Conservation (phyloP, 768 basidiomycete genomes). For the Hygrophorus pudorinus region DNA sequence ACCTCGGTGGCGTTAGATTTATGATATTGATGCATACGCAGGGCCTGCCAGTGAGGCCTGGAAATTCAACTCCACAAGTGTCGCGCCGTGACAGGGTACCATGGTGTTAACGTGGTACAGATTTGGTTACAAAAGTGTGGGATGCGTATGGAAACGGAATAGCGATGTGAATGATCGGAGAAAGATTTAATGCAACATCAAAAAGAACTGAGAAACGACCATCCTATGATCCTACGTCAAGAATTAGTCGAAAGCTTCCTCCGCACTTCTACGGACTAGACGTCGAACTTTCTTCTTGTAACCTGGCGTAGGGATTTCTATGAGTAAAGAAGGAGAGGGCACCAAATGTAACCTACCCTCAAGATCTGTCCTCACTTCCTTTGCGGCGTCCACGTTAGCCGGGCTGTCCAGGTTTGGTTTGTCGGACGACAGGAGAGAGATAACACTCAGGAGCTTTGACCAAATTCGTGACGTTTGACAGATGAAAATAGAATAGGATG, state of each 20-base stretch:
- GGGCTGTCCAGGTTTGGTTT: conserved; percentile 88
- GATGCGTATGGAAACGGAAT: neutral
- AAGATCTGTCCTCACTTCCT: conserved; percentile 63
- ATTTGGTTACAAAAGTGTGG: neutral
- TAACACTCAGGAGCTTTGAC: conserved; percentile 83
- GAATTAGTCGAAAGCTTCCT: conserved; percentile 70
- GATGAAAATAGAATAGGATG: neutral
- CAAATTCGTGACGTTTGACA: conserved; percentile 7
- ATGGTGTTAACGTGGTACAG: no score
- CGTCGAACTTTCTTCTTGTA: conserved; percentile 97
- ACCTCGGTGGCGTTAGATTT: no score
- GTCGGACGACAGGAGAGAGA: conserved; percentile 89
- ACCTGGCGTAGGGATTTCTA: conserved; percentile 28
- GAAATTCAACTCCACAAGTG: no score
- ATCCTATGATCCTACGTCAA: neutral
- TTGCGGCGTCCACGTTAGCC: conserved; percentile 94
- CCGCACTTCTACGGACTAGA: conserved; percentile 77
- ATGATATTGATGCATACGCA: no score
- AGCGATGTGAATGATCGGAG: neutral
- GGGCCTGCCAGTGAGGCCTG: no score
- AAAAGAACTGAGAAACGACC: neutral
- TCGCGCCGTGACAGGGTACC: no score
- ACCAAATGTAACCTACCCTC: conserved; percentile 32
- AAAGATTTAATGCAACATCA: neutral
- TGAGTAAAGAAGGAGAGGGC: neutral